Percentiles rank a stretch among this genome's conserved stretches.
These are phyloP conservation scores for Saitozyma sp. DNA, from an alignment of 768 basidiomycete species.

Conservation along the genomic window DNA sequence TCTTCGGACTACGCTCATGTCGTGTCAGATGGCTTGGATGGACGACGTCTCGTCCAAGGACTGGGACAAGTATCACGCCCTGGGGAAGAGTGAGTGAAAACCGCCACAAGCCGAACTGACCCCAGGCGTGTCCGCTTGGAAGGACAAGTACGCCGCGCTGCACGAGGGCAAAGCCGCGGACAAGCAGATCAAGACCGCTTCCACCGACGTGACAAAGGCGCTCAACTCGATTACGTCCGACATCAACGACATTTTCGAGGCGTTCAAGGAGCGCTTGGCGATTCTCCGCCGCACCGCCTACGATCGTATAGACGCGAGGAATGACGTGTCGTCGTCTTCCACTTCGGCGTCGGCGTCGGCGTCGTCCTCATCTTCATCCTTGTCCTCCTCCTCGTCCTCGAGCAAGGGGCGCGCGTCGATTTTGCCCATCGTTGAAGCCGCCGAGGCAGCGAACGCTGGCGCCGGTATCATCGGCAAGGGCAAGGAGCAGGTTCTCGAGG, in stretches of 20 bases:
- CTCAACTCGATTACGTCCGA: conserved; percentile 33
- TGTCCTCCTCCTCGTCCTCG: conserved; percentile 11
- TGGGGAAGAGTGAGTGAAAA: background rate
- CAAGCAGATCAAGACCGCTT: conserved; percentile 11
- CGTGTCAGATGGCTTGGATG: conserved; percentile 28
- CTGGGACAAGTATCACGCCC: conserved; percentile 18
- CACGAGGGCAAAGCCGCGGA: conserved; percentile 15
- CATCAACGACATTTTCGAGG: conserved; percentile 38
- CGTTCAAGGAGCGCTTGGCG: conserved; percentile 35
- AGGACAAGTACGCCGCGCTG: conserved; percentile 14
- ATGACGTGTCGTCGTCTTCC: conserved; percentile 20
- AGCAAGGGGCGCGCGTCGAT: conserved; percentile 24
- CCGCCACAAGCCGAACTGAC: background rate
- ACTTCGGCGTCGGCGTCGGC: conserved; percentile 1
- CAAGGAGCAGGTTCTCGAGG: conserved; percentile 45
- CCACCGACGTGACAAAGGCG: conserved; percentile 17
- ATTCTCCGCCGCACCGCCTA: conserved; percentile 35
- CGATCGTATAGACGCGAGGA: conserved; percentile 36
- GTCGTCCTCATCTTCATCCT: background rate
- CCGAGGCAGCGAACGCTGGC: conserved; percentile 25
- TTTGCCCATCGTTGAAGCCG: conserved; percentile 40
- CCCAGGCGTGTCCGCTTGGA: conserved; percentile 6
- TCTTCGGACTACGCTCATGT: background rate
- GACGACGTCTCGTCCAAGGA: conserved; percentile 38
- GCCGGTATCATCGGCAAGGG: conserved; percentile 44